Evolutionary conservation across 2,329 filamentous ascomycete genomes (phyloP).

Genomic region (Taxawa tesnikishii): DNA sequence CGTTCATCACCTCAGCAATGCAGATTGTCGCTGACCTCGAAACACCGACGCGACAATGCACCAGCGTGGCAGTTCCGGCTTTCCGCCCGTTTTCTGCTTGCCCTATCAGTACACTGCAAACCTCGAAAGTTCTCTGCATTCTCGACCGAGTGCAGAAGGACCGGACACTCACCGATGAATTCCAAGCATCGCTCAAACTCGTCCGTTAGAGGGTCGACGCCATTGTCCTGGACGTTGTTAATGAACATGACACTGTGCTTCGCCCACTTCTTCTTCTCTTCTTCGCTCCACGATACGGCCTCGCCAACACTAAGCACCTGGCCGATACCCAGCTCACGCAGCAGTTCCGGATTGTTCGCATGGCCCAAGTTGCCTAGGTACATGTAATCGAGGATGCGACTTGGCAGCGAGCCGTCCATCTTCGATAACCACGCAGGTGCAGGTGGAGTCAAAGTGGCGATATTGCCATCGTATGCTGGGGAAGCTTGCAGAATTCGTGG

Average conservation of each 20-base stretch:
- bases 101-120: slow-evolving; percentile 1
- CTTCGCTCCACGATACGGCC: slow-evolving; percentile 65
- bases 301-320: slow-evolving; percentile 91
- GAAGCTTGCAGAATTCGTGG: slow-evolving; percentile 62
- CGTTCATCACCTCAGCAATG: slow-evolving; percentile 95
- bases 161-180: slow-evolving; percentile 87
- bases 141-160: too few relatives aligned
- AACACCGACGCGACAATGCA: slow-evolving; percentile 93
- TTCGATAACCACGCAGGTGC: slow-evolving; percentile 71
- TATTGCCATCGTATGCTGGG: slow-evolving; percentile 38
- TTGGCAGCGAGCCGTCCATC: slow-evolving; percentile 84
- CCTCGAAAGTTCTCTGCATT: too few relatives aligned
- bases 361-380: slow-evolving; percentile 90
- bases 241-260: slow-evolving; percentile 67
- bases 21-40: slow-evolving; percentile 94
- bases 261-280: slow-evolving; percentile 39
- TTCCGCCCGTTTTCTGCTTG: slow-evolving; percentile 60
- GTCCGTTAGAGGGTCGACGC: slow-evolving; percentile 78
- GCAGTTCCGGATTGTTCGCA: slow-evolving; percentile 81
- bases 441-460: slow-evolving; percentile 36
- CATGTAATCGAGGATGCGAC: slow-evolving; percentile 82
- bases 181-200: slow-evolving; percentile 78
- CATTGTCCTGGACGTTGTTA: slow-evolving; percentile 87
- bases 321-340: slow-evolving; percentile 67
- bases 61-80: slow-evolving; percentile 72